These are phyloP conservation scores for Eucalyptus lansdowneana DNA, from an alignment of 345 rosid genomes.

Conservation along the genomic window DNA sequence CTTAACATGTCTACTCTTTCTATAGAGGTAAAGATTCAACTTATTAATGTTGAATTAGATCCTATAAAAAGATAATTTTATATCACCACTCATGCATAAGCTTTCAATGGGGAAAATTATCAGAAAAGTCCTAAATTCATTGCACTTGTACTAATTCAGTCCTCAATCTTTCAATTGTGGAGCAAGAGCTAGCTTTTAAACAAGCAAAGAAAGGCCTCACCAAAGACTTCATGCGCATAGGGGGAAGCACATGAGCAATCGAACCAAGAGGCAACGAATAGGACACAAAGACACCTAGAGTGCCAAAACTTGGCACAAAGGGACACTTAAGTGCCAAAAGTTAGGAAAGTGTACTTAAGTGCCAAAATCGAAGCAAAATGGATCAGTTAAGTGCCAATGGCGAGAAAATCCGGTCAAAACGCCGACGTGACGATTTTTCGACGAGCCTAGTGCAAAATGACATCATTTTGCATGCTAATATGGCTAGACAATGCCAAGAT, in stretches of 20 bases:
- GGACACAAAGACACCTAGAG: background rate
- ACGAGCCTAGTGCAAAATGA: no score
- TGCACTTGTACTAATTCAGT: no score
- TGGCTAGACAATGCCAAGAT: no score
- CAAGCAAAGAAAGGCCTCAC: background rate
- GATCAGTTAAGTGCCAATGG: fast-evolving
- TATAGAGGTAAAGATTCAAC: background rate
- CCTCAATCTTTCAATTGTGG: no score
- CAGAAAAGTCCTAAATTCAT: no score
- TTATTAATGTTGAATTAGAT: background rate
- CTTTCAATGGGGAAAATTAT: background rate
- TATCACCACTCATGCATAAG: background rate
- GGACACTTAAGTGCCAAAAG: no score
- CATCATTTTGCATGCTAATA: no score
- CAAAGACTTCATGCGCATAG: background rate
- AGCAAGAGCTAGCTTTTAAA: no score
- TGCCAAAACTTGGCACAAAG: no score
- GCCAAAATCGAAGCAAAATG: no score
- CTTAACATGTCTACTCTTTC: background rate
- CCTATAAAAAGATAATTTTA: background rate
- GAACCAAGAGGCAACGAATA: background rate
- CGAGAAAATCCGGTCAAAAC: no score
- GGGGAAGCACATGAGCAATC: background rate
- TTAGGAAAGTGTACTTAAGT: no score
- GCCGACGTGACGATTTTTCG: fast-evolving